A percentile compares a stretch with the other conserved stretches of the same genome.
phyloP scores from a whole-genome alignment of 1,139 yeast species.

The Ogataea hybrid region DNA sequence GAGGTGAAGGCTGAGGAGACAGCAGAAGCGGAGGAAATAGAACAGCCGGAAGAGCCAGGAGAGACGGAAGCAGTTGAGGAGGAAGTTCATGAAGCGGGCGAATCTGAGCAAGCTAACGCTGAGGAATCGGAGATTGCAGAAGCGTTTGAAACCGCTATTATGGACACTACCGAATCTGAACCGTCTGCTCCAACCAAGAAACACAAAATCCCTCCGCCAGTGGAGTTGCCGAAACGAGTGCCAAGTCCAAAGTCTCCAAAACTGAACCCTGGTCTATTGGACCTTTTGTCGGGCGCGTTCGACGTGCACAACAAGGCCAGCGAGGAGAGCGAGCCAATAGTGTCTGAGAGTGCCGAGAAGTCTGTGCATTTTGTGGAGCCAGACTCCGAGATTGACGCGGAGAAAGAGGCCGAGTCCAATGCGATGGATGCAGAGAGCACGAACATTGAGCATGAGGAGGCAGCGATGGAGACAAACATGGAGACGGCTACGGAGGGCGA shows the following conservation, averaged over 20 bases:
- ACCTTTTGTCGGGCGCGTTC: slow-evolving; percentile 24
- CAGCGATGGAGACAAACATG: not conserved
- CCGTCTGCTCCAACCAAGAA: not conserved
- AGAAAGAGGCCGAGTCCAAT: not conserved
- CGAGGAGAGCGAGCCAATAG: slow-evolving; percentile 3
- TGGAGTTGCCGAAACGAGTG: slow-evolving; percentile 11
- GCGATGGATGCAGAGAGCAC: not conserved
- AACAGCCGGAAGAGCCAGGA: not conserved
- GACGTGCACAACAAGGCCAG: slow-evolving; percentile 20
- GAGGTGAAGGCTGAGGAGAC: slow-evolving; percentile 11
- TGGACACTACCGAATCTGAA: too few relatives aligned
- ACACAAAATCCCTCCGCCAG: slow-evolving; percentile 4
- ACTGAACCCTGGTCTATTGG: slow-evolving; percentile 21
- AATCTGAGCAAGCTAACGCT: too few relatives aligned
- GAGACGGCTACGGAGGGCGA: not conserved
- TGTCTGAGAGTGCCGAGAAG: not conserved
- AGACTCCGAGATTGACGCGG: not conserved
- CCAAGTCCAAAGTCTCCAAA: slow-evolving; percentile 28
- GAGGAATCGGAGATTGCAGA: too few relatives aligned
- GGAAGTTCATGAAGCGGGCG: too few relatives aligned
- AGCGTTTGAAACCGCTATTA: too few relatives aligned
- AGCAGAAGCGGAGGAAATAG: not conserved
- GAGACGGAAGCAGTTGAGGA: not conserved
- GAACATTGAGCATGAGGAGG: not conserved
- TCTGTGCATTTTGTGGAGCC: slow-evolving; percentile 6